Percentiles rank a stretch among this genome's conserved stretches.
Evolutionary conservation across 352 stramenopile species (phyloP).

Genomic region (Phytophthora sojae): DNA sequence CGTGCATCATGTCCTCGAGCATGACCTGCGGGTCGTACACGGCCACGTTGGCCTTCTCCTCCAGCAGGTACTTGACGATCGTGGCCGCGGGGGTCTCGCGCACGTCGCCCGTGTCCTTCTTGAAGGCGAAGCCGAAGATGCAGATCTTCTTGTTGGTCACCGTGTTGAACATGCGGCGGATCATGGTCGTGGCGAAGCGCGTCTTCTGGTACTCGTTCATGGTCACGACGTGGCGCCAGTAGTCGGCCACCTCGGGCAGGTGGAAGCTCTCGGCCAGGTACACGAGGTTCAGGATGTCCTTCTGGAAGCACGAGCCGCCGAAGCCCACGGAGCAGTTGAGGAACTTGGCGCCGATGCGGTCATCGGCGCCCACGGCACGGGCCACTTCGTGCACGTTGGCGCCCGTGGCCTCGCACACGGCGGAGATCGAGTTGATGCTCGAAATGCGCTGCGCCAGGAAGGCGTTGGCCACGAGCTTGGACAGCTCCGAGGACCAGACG

Average conservation of each 20-base stretch:
- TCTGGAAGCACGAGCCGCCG: slow-evolving; percentile 82
- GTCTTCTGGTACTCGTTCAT: slow-evolving; percentile 99
- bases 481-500: slow-evolving; percentile 99
- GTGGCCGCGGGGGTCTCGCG: slow-evolving; percentile 98
- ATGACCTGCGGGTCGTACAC: slow-evolving; percentile 99
- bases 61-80: slow-evolving; percentile 96
- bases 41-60: slow-evolving; percentile 95
- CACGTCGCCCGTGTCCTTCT: slow-evolving; percentile 99
- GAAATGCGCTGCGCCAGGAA: slow-evolving; percentile 99
- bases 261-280: slow-evolving; percentile 99
- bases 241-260: slow-evolving; percentile 97
- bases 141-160: slow-evolving; percentile 99
- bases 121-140: slow-evolving; percentile 99
- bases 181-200: slow-evolving; percentile 98
- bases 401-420: slow-evolving; percentile 98
- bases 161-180: slow-evolving; percentile 99
- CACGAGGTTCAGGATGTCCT: slow-evolving; percentile 99
- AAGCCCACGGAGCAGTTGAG: slow-evolving; percentile 99
- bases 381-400: slow-evolving; percentile 99
- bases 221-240: slow-evolving; percentile 98
- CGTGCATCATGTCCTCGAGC: slow-evolving; percentile 93
- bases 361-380: slow-evolving; percentile 96
- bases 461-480: slow-evolving; percentile 99
- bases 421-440: slow-evolving; percentile 99
- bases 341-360: slow-evolving; percentile 98